Conservation (phyloP, 148 eudicot genomes). For the Polygonum maritimum region DNA sequence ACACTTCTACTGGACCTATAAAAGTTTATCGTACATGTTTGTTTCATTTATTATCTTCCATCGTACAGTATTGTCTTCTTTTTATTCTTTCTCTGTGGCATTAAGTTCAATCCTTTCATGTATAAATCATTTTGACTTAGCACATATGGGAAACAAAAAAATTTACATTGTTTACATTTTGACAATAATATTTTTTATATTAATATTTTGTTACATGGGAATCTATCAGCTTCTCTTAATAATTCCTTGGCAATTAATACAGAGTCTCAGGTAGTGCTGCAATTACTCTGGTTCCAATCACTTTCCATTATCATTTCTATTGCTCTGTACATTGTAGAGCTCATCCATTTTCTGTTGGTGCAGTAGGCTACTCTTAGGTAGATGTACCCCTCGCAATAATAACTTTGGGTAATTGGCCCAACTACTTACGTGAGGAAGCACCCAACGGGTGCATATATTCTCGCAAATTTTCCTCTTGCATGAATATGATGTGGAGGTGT, state of each 20-base stretch:
- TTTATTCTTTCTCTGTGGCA: not conserved
- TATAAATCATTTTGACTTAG: too few relatives aligned
- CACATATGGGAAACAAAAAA: not conserved
- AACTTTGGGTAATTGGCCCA: not conserved
- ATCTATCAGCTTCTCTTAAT: not conserved
- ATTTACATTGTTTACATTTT: too few relatives aligned
- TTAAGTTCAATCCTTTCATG: not conserved
- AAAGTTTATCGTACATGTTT: too few relatives aligned
- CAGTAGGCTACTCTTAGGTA: not conserved
- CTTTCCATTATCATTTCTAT: not conserved
- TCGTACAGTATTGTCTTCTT: too few relatives aligned
- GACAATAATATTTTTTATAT: too few relatives aligned
- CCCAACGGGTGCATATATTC: not conserved
- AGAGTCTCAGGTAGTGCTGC: not conserved
- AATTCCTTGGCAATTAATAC: not conserved
- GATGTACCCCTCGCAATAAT: not conserved
- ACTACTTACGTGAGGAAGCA: not conserved
- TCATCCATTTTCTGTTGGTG: not conserved
- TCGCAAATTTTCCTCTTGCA: not conserved
- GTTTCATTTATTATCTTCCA: too few relatives aligned
- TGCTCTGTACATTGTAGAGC: not conserved
- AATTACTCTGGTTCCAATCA: not conserved
- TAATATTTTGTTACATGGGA: not conserved
- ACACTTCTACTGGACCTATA: too few relatives aligned
- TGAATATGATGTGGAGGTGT: not conserved